Evolutionary conservation across 176 grass and related monocot genomes (phyloP), one percentile per base, ranked within the genome.

Genomic region (Hsuehochloa calcarea): DNA sequence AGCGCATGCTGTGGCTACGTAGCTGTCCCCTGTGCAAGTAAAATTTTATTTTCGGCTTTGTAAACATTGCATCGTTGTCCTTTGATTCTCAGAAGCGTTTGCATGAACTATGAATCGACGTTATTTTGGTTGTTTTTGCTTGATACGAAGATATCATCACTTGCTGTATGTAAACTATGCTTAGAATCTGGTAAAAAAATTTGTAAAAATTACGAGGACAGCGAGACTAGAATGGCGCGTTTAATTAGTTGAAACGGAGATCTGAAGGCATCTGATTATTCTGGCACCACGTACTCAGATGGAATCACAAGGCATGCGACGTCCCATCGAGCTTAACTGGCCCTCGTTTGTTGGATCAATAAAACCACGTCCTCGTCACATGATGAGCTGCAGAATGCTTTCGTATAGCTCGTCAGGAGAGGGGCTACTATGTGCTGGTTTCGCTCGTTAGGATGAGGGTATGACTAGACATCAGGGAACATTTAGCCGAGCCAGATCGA

Each of bases 401-500:
- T 15, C 59, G 60, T 29, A 20, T 14, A 74, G 5, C 20, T 84
- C 44, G 43, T 72, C 55, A 40, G 75, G 43, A 43, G 43, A 43
- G 44, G 69, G 69, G 44, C 76, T 68, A 68, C 82, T 12, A 5
- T 63, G 31, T 45, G 59, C 77, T 87, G 69, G 68, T 43, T 65
- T 34, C 10, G 17, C 35, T 29, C 27, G 19, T 14, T 46, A 67
- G 52, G 46, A 60, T 75, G 78, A 74, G 63, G 59, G 59, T 66
- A 65, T 65, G 85, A 38, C 58, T 13, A 34, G 60, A 43, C 78
- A 54, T 45, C 44, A 20, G 59, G 69, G 49, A 67, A 60, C 78
- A 68, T 73, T 35, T 56, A 65, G 60, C 35, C 31, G 45, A 80
- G 43, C 6, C 31, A 86, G 85, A 73, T 80, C 44, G 69, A 41